A percentile compares a stretch with the other conserved stretches of the same genome.
phyloP scores from a whole-genome alignment of 1,139 yeast genomes.

The Wickerhamomyces sp. region DNA sequence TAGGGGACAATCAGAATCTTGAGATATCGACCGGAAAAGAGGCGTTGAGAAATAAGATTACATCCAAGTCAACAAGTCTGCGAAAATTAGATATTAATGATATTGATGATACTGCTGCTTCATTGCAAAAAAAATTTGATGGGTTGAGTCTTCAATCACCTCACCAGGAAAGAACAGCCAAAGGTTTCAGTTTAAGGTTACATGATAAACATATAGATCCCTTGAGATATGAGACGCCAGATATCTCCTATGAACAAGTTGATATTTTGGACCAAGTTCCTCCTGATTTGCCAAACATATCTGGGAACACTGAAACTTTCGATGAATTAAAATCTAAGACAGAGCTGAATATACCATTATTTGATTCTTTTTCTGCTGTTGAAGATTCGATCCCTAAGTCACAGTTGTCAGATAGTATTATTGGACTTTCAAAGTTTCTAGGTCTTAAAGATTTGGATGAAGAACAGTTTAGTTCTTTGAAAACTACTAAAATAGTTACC shows the following conservation, averaged over 20 bases:
- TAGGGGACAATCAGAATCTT: no score
- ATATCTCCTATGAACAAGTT: conserved; percentile 14
- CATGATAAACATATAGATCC: background rate
- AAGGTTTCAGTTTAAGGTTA: conserved; percentile 2
- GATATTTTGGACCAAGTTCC: conserved; percentile 19
- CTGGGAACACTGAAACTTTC: background rate
- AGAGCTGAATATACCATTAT: conserved; percentile 3
- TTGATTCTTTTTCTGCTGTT: background rate
- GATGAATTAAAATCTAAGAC: background rate
- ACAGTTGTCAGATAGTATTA: background rate
- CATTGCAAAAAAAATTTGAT: conserved; percentile 9
- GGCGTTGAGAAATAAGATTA: no score
- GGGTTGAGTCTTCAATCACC: conserved; percentile 7
- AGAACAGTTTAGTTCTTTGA: background rate
- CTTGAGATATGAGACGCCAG: conserved; percentile 5
- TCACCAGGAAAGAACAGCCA: background rate
- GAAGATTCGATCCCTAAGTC: background rate
- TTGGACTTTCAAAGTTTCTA: background rate
- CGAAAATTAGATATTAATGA: background rate
- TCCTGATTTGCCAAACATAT: conserved; percentile 11
- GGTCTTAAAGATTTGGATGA: background rate
- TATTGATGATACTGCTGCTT: background rate
- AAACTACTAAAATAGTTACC: conserved; percentile 1
- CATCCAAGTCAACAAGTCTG: background rate
- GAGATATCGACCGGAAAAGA: background rate